phyloP scores from a whole-genome alignment of 768 basidiomycete genomes.

The Antrodiella citrinella region DNA sequence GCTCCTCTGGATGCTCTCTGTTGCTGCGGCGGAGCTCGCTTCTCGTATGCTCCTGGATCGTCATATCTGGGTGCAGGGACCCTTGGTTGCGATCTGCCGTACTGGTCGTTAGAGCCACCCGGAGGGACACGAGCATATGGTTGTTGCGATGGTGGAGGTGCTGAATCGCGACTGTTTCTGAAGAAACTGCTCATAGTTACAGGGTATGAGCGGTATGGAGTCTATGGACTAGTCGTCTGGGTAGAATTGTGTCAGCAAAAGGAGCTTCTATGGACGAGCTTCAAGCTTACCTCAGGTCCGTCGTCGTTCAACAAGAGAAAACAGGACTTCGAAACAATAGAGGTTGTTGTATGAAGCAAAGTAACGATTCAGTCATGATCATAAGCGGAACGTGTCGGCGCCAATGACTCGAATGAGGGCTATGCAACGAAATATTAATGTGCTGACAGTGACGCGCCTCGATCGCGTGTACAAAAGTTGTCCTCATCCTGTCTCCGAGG shows the following conservation, averaged over 20 bases:
- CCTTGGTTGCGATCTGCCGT: constrained; percentile 7
- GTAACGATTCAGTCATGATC: too few relatives aligned
- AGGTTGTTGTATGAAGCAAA: too few relatives aligned
- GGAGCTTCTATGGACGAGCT: too few relatives aligned
- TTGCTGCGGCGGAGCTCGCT: constrained; percentile 13
- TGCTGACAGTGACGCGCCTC: background rate
- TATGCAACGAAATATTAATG: too few relatives aligned
- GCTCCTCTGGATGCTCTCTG: constrained; percentile 6
- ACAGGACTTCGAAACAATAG: too few relatives aligned
- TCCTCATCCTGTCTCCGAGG: too few relatives aligned
- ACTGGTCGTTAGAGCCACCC: constrained; percentile 14
- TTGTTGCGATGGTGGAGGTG: constrained; percentile 24
- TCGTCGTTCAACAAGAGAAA: too few relatives aligned
- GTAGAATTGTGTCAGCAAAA: too few relatives aligned
- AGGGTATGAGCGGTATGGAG: too few relatives aligned
- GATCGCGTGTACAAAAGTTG: background rate
- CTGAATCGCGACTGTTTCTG: constrained; percentile 2
- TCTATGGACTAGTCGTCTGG: too few relatives aligned
- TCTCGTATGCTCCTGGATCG: constrained; percentile 23
- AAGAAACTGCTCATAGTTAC: constrained; percentile 8
- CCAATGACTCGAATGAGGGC: background rate
- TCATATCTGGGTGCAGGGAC: constrained; percentile 22
- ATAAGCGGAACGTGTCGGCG: background rate
- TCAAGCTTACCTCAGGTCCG: too few relatives aligned
- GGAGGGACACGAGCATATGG: constrained; percentile 37